These are phyloP conservation scores for Stipa capillata DNA, from an alignment of 176 grass and related monocot species.

Conservation along the genomic window DNA sequence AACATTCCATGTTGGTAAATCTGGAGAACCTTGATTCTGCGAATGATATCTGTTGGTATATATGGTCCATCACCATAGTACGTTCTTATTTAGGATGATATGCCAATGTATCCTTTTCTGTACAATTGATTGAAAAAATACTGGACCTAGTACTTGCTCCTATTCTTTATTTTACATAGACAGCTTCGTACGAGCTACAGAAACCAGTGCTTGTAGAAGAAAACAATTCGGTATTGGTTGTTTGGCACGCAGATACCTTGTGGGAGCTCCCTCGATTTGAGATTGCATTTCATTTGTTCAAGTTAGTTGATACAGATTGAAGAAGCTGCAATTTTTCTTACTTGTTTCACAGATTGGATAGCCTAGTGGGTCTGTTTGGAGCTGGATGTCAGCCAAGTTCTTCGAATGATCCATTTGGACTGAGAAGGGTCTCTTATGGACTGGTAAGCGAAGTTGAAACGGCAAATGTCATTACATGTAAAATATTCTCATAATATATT, in stretches of 20 bases:
- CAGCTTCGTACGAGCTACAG: not conserved
- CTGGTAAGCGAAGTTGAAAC: constrained; percentile 46
- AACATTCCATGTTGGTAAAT: not conserved
- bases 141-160: not conserved
- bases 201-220: not conserved
- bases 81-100: not conserved
- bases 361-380: constrained; percentile 94
- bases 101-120: not conserved
- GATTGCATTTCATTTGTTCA: not conserved
- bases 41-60: not conserved
- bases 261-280: not conserved
- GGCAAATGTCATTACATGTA: not conserved
- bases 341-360: constrained; percentile 65
- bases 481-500: constrained; percentile 17
- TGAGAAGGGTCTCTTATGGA: constrained; percentile 89
- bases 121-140: not conserved
- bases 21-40: not conserved
- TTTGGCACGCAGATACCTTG: not conserved
- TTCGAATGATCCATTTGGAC: constrained; percentile 84
- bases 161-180: not conserved
- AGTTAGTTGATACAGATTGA: not conserved
- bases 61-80: not conserved
- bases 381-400: constrained; percentile 95
- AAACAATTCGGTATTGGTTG: not conserved
- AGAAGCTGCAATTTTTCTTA: not conserved